These are phyloP conservation scores for Didymella pomorum DNA, from an alignment of 2,329 filamentous ascomycete genomes.

Conservation along the genomic window DNA sequence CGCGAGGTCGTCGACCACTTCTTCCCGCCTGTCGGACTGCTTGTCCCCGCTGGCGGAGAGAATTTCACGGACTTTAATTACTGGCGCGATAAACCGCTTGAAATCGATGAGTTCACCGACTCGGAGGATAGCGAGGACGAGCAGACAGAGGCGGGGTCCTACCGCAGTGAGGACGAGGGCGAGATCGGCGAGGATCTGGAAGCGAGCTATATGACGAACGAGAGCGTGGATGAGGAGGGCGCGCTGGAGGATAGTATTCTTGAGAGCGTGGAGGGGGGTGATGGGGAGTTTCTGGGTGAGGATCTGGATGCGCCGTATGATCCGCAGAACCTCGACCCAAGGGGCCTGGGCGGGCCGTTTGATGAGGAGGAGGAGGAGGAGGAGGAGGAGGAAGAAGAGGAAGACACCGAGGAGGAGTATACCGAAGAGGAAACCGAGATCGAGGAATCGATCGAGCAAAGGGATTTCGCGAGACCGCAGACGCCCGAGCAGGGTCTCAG, in stretches of 20 bases:
- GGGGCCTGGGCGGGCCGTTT: not conserved
- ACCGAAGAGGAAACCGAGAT: conserved; percentile 37
- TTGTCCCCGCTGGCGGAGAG: conserved; percentile 89
- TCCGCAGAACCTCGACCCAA: conserved; percentile 27
- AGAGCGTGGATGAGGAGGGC: conserved; percentile 56
- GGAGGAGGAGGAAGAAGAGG: too few relatives aligned
- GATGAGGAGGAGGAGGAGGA: conserved; percentile 31
- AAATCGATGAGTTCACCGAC: conserved; percentile 87
- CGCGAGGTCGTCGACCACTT: conserved; percentile 97
- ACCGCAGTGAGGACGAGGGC: conserved; percentile 62
- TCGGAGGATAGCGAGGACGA: conserved; percentile 68
- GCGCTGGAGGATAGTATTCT: conserved; percentile 42
- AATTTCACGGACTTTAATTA: conserved; percentile 97
- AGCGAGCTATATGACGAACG: conserved; percentile 66
- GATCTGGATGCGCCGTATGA: conserved; percentile 27
- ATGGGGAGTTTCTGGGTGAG: conserved; percentile 16
- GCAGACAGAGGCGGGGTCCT: conserved; percentile 51
- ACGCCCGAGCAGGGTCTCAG: conserved; percentile 20
- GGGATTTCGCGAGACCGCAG: not conserved
- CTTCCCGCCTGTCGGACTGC: conserved; percentile 87
- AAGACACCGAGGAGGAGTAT: too few relatives aligned
- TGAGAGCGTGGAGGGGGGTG: not conserved
- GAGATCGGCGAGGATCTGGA: conserved; percentile 58
- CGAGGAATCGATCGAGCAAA: conserved; percentile 13
- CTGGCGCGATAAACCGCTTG: conserved; percentile 86